Evolutionary conservation across 2,329 filamentous ascomycete genomes (phyloP).

Genomic region (Ilyonectria mors-panacis): DNA sequence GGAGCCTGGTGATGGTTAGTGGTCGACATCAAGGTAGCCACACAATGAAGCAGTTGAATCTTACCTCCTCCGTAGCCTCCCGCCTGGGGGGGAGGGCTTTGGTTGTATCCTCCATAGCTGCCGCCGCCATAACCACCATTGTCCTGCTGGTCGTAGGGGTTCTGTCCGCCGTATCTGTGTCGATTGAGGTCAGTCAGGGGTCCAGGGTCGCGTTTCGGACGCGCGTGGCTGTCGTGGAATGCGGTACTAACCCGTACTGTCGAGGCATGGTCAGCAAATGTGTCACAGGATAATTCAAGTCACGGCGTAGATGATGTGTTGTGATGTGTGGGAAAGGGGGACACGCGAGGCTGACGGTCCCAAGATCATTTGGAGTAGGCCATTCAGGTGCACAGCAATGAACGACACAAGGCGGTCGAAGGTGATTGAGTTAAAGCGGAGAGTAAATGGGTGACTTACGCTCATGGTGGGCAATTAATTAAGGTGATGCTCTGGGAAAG

Average conservation of each 20-base stretch:
- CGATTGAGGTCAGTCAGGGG: conserved; percentile 50
- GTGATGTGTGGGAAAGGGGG: not conserved
- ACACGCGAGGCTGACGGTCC: not conserved
- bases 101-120: conserved; percentile 51
- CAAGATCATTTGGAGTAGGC: not conserved
- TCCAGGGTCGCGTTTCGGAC: conserved; percentile 20
- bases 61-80: conserved; percentile 52
- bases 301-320: not conserved
- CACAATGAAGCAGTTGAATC: conserved; percentile 11
- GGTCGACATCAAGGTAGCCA: not conserved
- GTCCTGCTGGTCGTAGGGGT: conserved; percentile 73
- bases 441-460: conserved; percentile 47
- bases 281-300: conserved; percentile 11
- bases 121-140: conserved; percentile 41
- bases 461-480: conserved; percentile 49
- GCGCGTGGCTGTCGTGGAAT: conserved; percentile 25
- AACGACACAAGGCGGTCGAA: conserved; percentile 10
- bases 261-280: conserved; percentile 48
- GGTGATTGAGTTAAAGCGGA: conserved; percentile 31
- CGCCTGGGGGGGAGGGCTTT: conserved; percentile 31
- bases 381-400: not conserved
- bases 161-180: conserved; percentile 68
- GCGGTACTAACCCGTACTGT: conserved; percentile 69
- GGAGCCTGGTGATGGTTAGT: conserved; percentile 36
- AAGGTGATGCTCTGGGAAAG: conserved; percentile 31